Base-by-base conservation (phyloP, 2,329 filamentous ascomycete species). In the Phaeoacremonium minimum region DNA sequence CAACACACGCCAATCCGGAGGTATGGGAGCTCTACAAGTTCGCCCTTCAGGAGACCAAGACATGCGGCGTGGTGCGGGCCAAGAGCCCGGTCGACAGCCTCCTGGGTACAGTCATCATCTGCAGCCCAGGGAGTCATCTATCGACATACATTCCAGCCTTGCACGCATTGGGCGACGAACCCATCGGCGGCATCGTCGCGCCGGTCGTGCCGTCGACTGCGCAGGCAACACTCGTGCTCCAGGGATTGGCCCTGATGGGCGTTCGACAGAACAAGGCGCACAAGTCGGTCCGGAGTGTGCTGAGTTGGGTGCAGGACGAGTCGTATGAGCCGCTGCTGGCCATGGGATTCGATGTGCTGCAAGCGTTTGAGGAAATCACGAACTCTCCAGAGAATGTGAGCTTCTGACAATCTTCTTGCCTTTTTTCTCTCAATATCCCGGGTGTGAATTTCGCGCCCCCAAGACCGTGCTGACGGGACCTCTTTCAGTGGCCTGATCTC, bases 41-140 rank as follows among this genome's bases (percentile, higher is more conserved):
- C 36, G 88, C 87, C 0, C 69, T 95, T 3, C 71, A 77, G 8
- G 84, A 88, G 47, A 75, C 76, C 16, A 77, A 80, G 42, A 73
- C 81, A 12, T 91, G 86, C 49, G 87, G 86, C 26, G 85, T 95
- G 40, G 89, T 95, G 40, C 77, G 88, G 18, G 88, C 88, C 15
- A 93, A 89, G 60, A 71, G 80, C 37, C 71, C 75, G 0, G 73
- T 77, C 32, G 83, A 83, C 38, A 69, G 68, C n/a, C 62, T 95
- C 15, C 61, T 94, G 6, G 88, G 87, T 1, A 90, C 83, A 2
- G 80, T 94, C 12, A 82, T 94, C 43, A 77, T 94, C 28, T 90
- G 86, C 63, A 83, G 81, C 46, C 77, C 77, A 32, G 75, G 77
- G 30, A 87, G 85, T 37, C 67, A 71, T 11, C 64, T 94, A 32